Evolutionary conservation across 225 moss, liverwort and hornwort species (phyloP).

Genomic region (Takakia lepidozioides): DNA sequence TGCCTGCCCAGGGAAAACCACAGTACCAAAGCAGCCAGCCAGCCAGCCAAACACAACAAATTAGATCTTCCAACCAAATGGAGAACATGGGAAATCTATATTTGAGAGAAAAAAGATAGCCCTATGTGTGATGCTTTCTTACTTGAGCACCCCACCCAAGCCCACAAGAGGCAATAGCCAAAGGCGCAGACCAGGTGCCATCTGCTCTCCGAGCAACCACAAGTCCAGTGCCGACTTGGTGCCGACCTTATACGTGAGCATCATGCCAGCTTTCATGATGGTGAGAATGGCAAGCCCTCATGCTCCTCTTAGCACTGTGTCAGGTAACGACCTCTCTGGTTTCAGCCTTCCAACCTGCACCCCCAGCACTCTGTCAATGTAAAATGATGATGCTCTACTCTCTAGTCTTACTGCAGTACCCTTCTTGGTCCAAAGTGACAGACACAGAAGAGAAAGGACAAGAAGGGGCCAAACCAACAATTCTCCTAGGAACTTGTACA

Average conservation of each 20-base stretch:
- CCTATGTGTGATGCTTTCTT: too few relatives aligned
- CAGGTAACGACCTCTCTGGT: slow-evolving; percentile 86
- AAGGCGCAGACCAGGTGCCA: slow-evolving; percentile 94
- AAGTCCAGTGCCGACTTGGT: too few relatives aligned
- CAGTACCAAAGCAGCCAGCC: not conserved
- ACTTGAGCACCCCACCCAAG: slow-evolving; percentile 99
- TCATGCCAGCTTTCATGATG: slow-evolving; percentile 73
- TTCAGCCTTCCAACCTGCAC: slow-evolving; percentile 73
- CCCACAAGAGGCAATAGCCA: slow-evolving; percentile 86
- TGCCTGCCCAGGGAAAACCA: slow-evolving; percentile 45
- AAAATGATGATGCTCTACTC: too few relatives aligned
- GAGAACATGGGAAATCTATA: too few relatives aligned
- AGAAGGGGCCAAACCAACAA: too few relatives aligned
- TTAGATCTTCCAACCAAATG: too few relatives aligned
- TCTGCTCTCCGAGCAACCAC: slow-evolving; percentile 69
- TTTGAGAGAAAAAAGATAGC: too few relatives aligned
- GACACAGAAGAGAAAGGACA: too few relatives aligned
- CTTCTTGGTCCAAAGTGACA: too few relatives aligned
- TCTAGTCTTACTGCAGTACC: too few relatives aligned
- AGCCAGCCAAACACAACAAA: too few relatives aligned
- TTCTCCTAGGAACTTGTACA: too few relatives aligned
- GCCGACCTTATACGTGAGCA: slow-evolving; percentile 92
- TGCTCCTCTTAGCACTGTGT: slow-evolving; percentile 83
- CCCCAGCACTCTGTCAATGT: slow-evolving; percentile 4
- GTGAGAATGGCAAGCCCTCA: slow-evolving; percentile 82